Evolutionary conservation across 2,329 filamentous ascomycete species (phyloP).

Genomic region (Nakataea oryzae): DNA sequence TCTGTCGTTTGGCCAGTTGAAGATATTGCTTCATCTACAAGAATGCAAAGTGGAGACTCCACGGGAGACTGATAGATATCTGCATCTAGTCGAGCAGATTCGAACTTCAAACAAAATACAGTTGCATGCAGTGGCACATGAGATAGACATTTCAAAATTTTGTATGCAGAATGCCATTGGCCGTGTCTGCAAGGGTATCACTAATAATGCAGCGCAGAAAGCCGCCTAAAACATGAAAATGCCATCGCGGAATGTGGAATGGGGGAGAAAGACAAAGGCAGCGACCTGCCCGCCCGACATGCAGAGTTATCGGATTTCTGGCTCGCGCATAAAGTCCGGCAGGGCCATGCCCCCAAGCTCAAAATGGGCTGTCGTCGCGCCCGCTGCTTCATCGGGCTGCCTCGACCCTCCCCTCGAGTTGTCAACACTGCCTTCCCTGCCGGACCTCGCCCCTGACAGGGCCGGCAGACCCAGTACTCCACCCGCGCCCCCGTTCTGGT

Average conservation of each 20-base stretch:
- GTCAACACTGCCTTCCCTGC: background rate
- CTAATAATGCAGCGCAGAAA: background rate
- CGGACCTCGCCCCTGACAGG: background rate
- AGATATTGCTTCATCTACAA: too few species aligned
- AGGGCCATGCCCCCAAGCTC: conserved; percentile 20
- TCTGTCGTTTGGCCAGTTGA: too few species aligned
- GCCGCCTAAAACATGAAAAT: background rate
- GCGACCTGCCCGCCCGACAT: too few species aligned
- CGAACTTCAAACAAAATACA: too few species aligned
- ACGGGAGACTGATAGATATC: too few species aligned
- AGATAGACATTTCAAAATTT: too few species aligned
- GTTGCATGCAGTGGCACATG: too few species aligned
- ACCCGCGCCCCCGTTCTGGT: too few species aligned
- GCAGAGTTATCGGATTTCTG: conserved; percentile 25
- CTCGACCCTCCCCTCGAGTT: background rate
- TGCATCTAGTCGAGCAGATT: too few species aligned
- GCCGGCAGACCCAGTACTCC: background rate
- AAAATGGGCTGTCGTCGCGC: background rate
- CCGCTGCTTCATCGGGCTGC: background rate
- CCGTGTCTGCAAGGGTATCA: background rate
- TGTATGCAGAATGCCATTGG: too few species aligned
- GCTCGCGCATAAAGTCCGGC: conserved; percentile 28
- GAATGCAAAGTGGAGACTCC: too few species aligned
- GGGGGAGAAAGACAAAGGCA: background rate
- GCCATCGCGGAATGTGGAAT: background rate